A percentile compares a stretch with the other conserved stretches of the same genome.
These are phyloP conservation scores for Penicillium mononematosum DNA, from an alignment of 495 filamentous ascomycete genomes.

Conservation along the genomic window DNA sequence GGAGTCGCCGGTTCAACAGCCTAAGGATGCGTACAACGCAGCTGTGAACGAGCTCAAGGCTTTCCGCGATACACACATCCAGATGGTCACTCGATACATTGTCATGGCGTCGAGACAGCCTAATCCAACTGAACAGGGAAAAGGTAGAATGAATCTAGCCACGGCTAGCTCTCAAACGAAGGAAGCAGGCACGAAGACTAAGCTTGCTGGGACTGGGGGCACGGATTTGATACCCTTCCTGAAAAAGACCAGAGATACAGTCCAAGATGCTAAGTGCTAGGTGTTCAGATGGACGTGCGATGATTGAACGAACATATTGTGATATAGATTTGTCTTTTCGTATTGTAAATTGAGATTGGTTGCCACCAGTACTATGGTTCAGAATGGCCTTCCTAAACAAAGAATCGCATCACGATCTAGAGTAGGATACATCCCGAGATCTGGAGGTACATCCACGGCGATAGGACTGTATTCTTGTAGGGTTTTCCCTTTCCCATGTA, in stretches of 20 bases:
- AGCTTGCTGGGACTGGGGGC: conserved; percentile 81
- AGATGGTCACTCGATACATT: conserved; percentile 93
- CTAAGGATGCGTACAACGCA: conserved; percentile 80
- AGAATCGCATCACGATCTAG: not conserved
- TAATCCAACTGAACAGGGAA: conserved; percentile 14
- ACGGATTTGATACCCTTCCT: conserved; percentile 88
- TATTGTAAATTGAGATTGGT: conserved; percentile 4
- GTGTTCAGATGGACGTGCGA: not conserved
- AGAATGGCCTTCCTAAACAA: not conserved
- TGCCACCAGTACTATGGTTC: not conserved
- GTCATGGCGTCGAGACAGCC: conserved; percentile 52
- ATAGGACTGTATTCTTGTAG: not conserved
- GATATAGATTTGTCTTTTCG: not conserved
- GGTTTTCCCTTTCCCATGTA: not conserved
- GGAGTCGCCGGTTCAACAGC: conserved; percentile 52
- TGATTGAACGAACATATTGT: conserved; percentile 5
- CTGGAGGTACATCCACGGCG: not conserved
- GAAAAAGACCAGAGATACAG: conserved; percentile 89
- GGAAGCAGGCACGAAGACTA: conserved; percentile 16
- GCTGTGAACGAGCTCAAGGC: conserved; percentile 76
- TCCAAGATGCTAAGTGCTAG: conserved; percentile 40
- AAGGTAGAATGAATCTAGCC: conserved; percentile 31
- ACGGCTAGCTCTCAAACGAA: conserved; percentile 29
- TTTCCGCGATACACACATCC: conserved; percentile 88
- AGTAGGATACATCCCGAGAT: not conserved